Conservation (phyloP, 1,139 yeast species). For the Geotrichum klebahnii region DNA sequence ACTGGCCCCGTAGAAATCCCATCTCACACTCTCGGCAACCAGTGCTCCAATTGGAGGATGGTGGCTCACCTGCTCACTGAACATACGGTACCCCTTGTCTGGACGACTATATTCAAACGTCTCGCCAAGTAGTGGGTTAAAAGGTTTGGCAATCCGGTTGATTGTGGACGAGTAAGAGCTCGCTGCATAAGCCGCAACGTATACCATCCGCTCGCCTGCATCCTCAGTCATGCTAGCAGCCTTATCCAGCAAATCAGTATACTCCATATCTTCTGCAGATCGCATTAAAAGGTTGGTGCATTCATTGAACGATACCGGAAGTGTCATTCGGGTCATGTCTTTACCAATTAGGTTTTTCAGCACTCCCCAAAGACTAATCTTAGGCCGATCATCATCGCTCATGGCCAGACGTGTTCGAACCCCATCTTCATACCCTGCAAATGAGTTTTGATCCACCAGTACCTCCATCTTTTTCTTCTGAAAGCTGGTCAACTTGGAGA, state of each 20-base stretch:
- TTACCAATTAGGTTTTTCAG: constrained; percentile 90
- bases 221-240: constrained; percentile 69
- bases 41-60: constrained; percentile 96
- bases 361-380: constrained; percentile 89
- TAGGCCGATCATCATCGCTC: constrained; percentile 84
- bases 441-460: constrained; percentile 60
- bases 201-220: constrained; percentile 75
- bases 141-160: constrained; percentile 92
- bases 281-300: constrained; percentile 91
- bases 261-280: constrained; percentile 92
- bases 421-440: constrained; percentile 83
- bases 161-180: constrained; percentile 92
- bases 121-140: constrained; percentile 92
- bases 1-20: constrained; percentile 96
- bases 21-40: constrained; percentile 75
- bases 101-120: constrained; percentile 91
- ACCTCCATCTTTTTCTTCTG: constrained; percentile 47
- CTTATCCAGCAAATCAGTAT: constrained; percentile 66
- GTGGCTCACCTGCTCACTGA: constrained; percentile 92
- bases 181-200: constrained; percentile 91
- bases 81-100: constrained; percentile 74
- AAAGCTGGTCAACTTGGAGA: constrained; percentile 32
- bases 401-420: constrained; percentile 65
- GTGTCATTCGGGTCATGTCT: constrained; percentile 93
- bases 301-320: constrained; percentile 94